Base-by-base conservation (phyloP, 768 basidiomycete species). In the Neoboletus subvelutipes region DNA sequence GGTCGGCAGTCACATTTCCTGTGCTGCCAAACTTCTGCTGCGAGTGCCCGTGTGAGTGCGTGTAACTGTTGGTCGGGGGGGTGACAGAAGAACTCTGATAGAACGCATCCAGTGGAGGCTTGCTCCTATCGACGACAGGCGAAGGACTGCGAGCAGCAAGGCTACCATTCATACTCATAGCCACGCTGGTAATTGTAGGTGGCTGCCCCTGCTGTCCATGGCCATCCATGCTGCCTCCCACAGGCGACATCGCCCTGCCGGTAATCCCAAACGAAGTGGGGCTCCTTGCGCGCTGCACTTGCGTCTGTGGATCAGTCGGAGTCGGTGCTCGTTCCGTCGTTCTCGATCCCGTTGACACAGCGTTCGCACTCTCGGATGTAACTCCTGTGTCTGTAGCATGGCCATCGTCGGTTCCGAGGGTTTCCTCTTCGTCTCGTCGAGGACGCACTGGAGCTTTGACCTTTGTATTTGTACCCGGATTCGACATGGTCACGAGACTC, bases 1-100 rank as follows among this genome's bases (percentile, higher is more conserved):
- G 72, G 66, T 95, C 94, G 13, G 87, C 84, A 4, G 87, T 79
- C 20, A 88, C 78, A 67, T 83, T 90, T 7, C 86, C 82, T 0
- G 86, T 81, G 11, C 89, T 90, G 0, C 84, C 74, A 0, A 64
- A 76, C 45, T 72, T 72, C 50, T 66, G 69, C 36, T 63, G 67
- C 9, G 64, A 65, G 33, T 64, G 66, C 47, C 76, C 73, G 28
- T 78, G 70, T 3, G 80, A 77, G 20, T 80, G 75, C 33, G 69
- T 64, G 61, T 78, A 79, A 13, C 81, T 83, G 54, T 84, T 87
- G 29, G 72, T 65, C 6, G 75, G 74, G 7, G 83, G 78, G 4
- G 83, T 81, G 18, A 69, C 62, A 20, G 76, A 60, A 46, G 73
- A 69, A 40, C 75, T 68, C 58, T 67, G 76, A 64, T 86, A 82